Percentiles rank a stretch among this genome's conserved stretches.
Evolutionary conservation across 1,284 basidiomycete genomes (phyloP).

Genomic region (Neolentinus lepideus): DNA sequence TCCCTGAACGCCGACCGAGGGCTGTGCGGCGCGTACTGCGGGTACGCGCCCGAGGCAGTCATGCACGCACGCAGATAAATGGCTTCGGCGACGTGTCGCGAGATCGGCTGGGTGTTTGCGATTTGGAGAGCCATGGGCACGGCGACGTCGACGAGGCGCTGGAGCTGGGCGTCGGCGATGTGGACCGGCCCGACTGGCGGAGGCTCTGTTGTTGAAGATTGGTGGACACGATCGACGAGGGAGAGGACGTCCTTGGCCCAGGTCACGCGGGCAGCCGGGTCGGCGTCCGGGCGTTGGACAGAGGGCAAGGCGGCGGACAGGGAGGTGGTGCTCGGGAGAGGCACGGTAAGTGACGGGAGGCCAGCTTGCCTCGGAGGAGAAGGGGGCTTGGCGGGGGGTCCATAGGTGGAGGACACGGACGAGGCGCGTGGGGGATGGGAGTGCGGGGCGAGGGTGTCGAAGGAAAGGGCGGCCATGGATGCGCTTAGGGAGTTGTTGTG

Average conservation of each 20-base stretch:
- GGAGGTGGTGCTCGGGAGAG: constrained; percentile 52
- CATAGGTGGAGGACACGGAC: constrained; percentile 15
- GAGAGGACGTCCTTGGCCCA: constrained; percentile 81
- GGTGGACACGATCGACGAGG: constrained; percentile 62
- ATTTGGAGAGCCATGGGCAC: constrained; percentile 55
- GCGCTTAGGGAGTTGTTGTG: constrained; percentile 8
- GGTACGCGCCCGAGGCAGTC: constrained; percentile 60
- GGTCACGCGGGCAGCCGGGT: constrained; percentile 52
- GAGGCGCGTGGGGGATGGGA: constrained; percentile 8
- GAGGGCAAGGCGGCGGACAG: constrained; percentile 39
- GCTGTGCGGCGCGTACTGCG: constrained; percentile 55
- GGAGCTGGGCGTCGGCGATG: constrained; percentile 58
- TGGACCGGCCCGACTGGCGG: constrained; percentile 40
- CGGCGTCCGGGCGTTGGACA: constrained; percentile 43
- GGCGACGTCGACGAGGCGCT: constrained; percentile 58
- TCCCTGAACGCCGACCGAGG: constrained; percentile 82
- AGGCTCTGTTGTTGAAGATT: constrained; percentile 16
- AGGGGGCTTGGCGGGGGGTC: constrained; percentile 18
- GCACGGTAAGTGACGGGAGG: constrained; percentile 50
- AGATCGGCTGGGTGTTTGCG: constrained; percentile 27
- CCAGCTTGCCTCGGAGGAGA: constrained; percentile 19
- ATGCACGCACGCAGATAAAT: constrained; percentile 71
- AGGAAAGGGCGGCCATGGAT: constrained; percentile 10
- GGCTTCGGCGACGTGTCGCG: constrained; percentile 60
- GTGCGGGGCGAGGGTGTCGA: constrained; percentile 14